Evolutionary conservation across 495 filamentous ascomycete genomes (phyloP), one percentile per base, ranked within the genome.

Genomic region (Talaromyces proteolyticus): DNA sequence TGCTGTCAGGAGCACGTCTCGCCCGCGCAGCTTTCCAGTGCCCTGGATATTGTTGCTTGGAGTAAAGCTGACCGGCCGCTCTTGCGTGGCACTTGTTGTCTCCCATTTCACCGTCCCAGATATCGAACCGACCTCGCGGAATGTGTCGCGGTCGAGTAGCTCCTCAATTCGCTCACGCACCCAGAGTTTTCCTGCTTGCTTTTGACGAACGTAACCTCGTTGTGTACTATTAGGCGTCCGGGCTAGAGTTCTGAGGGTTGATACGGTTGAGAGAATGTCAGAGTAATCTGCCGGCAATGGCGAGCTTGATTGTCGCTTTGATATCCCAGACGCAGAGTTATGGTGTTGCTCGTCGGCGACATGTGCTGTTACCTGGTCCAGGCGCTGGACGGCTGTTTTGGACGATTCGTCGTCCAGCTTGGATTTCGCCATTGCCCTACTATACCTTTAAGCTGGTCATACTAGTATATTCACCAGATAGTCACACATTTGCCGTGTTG

Each of bases 121-220:
- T 0, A 81, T 66, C 20, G 76, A 80, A 1, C 81, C 80, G 4
- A 85, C 69, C 61, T 84, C 81, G 26, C 66, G 62, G 42, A 82
- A 81, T 29, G 61, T 76, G 19, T 66, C 68, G 17, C 57, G 57
- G 51, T 85, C 79, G 7, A 85, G 67, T 3, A 84, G 68, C 14
- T 67, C 56, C 11, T 79, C 69, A 16, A 85, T 74, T 1, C 80
- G 70, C 49, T 85, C 79, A 12, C 79, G 73, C 0, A 83, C 79
- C 80, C 80, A 84, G n/a, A 85, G 68, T 57, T 84, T 85, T 3
- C 81, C 81, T 2, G 78, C 74, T 67, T 80, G 68, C 46, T 82
- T 81, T 58, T 85, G 79, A 1, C 79, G 71, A 12, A 77, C 53
- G 46, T 82, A 84, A 14, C 79, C 80, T 44, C 74, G 67, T 52